Conservation (phyloP, 1,139 yeast species). For the Nadsonia commutata region DNA sequence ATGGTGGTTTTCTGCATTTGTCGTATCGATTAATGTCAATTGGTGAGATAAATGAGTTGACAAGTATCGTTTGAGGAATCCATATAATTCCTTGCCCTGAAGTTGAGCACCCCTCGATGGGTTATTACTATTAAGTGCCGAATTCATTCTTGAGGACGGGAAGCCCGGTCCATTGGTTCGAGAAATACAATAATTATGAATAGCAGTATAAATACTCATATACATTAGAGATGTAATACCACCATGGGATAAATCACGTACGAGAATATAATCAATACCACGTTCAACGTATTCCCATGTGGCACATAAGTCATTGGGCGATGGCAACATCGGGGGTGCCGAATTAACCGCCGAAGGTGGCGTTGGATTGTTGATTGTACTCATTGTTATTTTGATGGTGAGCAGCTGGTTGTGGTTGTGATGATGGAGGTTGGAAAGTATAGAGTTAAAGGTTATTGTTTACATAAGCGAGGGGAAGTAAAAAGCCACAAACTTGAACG, state of each 20-base stretch:
- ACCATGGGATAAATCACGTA: constrained; percentile 23
- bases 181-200: constrained; percentile 86
- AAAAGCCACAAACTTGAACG: too few relatives aligned
- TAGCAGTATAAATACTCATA: constrained; percentile 47
- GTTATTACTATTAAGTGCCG: constrained; percentile 5
- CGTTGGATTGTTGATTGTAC: too few relatives aligned
- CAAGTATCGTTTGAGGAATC: constrained; percentile 53
- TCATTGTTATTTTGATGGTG: too few relatives aligned
- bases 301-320: neutral
- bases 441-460: too few relatives aligned
- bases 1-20: constrained; percentile 10
- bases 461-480: too few relatives aligned
- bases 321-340: neutral
- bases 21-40: constrained; percentile 22
- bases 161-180: constrained; percentile 44
- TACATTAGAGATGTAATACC: constrained; percentile 13
- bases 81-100: constrained; percentile 83
- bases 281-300: constrained; percentile 24
- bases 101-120: constrained; percentile 28
- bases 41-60: constrained; percentile 35
- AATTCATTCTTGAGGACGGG: constrained; percentile 6
- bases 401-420: too few relatives aligned
- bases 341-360: neutral
- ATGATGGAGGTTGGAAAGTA: too few relatives aligned
- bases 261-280: constrained; percentile 26